Conservation (phyloP, 441 rosid species). For the Breynia disticha region DNA sequence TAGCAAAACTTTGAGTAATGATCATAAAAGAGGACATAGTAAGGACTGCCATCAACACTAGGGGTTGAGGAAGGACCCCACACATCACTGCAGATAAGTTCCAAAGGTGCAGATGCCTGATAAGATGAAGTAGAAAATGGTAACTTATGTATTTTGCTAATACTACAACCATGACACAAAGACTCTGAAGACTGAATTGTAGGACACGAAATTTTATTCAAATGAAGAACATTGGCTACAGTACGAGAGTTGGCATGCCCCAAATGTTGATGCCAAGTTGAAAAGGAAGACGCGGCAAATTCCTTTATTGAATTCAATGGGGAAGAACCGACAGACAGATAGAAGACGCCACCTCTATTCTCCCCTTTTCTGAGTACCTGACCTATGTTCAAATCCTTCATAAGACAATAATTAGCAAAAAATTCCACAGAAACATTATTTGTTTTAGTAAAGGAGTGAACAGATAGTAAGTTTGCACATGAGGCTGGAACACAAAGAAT, state of each 20-base stretch:
- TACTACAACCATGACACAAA: background rate
- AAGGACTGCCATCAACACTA: background rate
- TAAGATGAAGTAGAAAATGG: background rate
- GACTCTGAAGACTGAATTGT: background rate
- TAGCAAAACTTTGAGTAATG: background rate
- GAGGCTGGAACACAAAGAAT: background rate
- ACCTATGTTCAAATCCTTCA: background rate
- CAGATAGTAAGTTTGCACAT: background rate
- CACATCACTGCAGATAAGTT: background rate
- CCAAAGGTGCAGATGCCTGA: background rate
- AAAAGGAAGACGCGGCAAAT: background rate
- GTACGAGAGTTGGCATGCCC: background rate
- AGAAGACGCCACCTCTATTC: background rate
- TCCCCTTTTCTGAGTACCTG: background rate
- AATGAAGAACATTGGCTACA: background rate
- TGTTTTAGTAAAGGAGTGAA: background rate
- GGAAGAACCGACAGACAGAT: background rate
- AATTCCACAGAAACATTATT: background rate
- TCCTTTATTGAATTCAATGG: background rate
- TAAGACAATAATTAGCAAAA: background rate
- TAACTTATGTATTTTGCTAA: background rate
- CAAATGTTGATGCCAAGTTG: background rate
- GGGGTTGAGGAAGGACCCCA: background rate
- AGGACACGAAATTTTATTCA: background rate
- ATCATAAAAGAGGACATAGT: background rate